These are phyloP conservation scores for Coniophora puteana DNA, from an alignment of 1,284 basidiomycete species.

Conservation along the genomic window DNA sequence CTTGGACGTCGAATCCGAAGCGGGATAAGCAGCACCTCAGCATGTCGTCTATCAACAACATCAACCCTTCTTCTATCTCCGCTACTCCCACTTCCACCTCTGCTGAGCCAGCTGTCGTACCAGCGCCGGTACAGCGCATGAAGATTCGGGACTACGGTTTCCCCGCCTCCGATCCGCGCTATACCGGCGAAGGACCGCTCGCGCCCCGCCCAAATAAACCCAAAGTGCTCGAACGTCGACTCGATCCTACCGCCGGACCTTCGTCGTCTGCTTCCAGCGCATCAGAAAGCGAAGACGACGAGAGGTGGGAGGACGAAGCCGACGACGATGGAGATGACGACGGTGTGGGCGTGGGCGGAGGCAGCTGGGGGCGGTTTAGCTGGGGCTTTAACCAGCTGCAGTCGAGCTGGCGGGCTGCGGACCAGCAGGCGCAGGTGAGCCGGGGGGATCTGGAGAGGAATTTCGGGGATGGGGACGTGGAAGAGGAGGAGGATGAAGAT, in stretches of 20 bases:
- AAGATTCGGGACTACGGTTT: conserved; percentile 66
- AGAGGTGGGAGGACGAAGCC: conserved; percentile 16
- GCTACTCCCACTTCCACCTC: conserved; percentile 23
- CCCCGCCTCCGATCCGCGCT: conserved; percentile 46
- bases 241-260: conserved; percentile 29
- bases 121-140: too few species aligned
- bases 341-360: conserved; percentile 24
- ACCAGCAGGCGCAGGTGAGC: too few species aligned
- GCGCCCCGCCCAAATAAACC: conserved; percentile 50
- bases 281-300: conserved; percentile 20
- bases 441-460: conserved; percentile 46
- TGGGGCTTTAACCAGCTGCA: conserved; percentile 39
- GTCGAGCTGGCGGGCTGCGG: conserved; percentile 11
- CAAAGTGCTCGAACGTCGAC: conserved; percentile 32
- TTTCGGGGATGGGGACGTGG: conserved; percentile 35
- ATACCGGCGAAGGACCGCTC: conserved; percentile 48
- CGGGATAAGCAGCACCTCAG: conserved; percentile 10
- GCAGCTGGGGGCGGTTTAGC: conserved; percentile 39
- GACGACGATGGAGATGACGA: conserved; percentile 23
- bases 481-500: conserved; percentile 26
- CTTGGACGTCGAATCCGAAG: conserved; percentile 10
- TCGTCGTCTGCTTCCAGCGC: conserved; percentile 17
- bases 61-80: not conserved
- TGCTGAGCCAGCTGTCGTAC: conserved; percentile 10
- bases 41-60: conserved; percentile 13